Evolutionary conservation across 305 asterid genomes (phyloP), one percentile per base, ranked within the genome.

Genomic region (Caryopteris hybrid): DNA sequence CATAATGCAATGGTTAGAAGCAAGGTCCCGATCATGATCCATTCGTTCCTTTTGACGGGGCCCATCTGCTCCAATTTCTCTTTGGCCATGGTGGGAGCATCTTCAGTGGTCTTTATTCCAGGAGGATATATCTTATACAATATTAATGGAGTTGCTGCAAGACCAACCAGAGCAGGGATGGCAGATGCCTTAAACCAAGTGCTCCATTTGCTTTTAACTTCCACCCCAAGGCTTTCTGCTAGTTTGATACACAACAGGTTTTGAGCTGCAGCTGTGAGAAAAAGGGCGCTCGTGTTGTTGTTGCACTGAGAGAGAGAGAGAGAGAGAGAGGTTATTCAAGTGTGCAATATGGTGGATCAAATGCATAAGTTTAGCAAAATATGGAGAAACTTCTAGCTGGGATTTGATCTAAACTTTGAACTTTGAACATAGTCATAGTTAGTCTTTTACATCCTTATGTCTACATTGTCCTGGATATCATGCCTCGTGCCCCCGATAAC

Each of bases 261-360:
- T 54, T 87, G 96, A 48, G 98, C 96, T 52, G 96, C 92, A 12
- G 84, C 98, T 14, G 96, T 89, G 50, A 89, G 81, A 63, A 87
- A 89, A 9, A 92, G 76, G n/a, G 96, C 91, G 56, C 95, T 87
- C 57, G 96, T 81, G 80, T 72, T 72, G 61, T 86, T 84, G 64
- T 81, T 73, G 59, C 83, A 53, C 96, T 91, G 83, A 20, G 75
- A 62, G 34, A 29, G 8, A 33, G 39, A 33, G 2, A 16, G 2
- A 11, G 5, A 36, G 39, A 33, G 2, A 27, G 2, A 11, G 5
- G 51, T 21, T 60, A 22, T 13, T 23, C 12, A 27, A 2, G 41
- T 17, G 16, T 25, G 16, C 50, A 25, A 45, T 27, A 3, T 43
- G 56, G 43, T 27, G 39, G 23, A 38, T 38, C 20, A 59, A 11